Conservation (phyloP, 2,329 filamentous ascomycete species). For the Fusarium graminum region DNA sequence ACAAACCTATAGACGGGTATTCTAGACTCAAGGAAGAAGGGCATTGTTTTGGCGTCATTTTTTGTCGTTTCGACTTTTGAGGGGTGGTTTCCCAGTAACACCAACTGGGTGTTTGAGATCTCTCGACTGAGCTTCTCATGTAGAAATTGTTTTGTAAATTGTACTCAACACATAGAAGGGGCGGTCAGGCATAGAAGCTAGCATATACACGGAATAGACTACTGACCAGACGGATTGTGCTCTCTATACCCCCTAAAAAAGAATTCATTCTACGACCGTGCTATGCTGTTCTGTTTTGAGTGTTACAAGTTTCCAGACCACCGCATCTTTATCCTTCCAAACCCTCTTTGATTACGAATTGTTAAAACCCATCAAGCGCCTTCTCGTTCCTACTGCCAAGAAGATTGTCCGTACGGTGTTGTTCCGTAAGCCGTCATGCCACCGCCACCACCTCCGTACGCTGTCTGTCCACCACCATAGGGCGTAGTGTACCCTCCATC, state of each 20-base stretch:
- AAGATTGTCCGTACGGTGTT: conserved; percentile 62
- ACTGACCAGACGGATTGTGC: conserved; percentile 2
- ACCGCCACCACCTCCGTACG: conserved; percentile 73
- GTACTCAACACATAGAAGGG: conserved; percentile 26
- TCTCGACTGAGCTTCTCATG: conserved; percentile 17
- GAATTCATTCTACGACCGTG: conserved; percentile 47
- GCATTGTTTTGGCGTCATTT: conserved; percentile 46
- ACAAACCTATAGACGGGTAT: conserved; percentile 45
- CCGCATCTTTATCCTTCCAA: conserved; percentile 29
- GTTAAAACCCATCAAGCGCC: conserved; percentile 45
- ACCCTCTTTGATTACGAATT: conserved; percentile 41
- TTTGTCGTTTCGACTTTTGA: conserved; percentile 29
- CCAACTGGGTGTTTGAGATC: conserved; percentile 26
- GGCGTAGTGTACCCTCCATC: conserved; percentile 78
- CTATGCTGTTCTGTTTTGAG: conserved; percentile 45
- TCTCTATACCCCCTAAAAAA: conserved; percentile 25
- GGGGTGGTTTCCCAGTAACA: too few relatives aligned
- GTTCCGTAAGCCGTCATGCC: conserved; percentile 76
- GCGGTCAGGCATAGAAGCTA: conserved; percentile 1
- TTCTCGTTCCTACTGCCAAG: conserved; percentile 59
- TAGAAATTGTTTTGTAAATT: conserved; percentile 31
- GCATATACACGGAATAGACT: conserved; percentile 7
- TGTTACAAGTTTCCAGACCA: conserved; percentile 42
- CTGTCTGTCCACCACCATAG: conserved; percentile 72
- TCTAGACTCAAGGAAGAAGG: conserved; percentile 40